These are phyloP conservation scores for Apiotrichum mycotoxinovorans DNA, from an alignment of 1,284 basidiomycete genomes.

Conservation along the genomic window DNA sequence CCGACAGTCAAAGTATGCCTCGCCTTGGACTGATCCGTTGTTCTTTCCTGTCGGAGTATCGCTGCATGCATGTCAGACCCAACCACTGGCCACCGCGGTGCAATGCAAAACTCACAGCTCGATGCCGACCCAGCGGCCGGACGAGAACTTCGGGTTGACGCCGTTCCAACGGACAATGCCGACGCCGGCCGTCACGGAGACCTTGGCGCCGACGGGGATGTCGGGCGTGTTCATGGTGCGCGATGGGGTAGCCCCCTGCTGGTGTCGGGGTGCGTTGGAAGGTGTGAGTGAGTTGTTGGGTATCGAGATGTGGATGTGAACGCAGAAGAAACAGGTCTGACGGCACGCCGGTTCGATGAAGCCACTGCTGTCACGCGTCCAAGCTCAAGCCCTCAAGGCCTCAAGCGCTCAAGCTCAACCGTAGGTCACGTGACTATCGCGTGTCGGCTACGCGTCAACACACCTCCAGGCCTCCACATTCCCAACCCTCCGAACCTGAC, in stretches of 20 bases:
- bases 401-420: no score
- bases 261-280: not conserved
- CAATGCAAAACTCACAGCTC: conserved; percentile 59
- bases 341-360: no score
- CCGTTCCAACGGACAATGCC: conserved; percentile 87
- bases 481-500: no score
- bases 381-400: not conserved
- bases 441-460: no score
- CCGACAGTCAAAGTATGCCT: conserved; percentile 79
- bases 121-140: conserved; percentile 92
- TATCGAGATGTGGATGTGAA: not conserved
- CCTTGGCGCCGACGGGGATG: conserved; percentile 50
- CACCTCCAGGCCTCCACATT: no score
- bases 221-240: conserved; percentile 37
- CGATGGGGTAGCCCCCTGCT: conserved; percentile 3
- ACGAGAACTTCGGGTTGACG: conserved; percentile 70
- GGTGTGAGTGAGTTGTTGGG: not conserved
- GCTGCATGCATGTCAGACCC: not conserved
- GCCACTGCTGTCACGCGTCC: no score
- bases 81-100: not conserved
- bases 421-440: no score
- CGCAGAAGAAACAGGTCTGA: no score
- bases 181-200: conserved; percentile 70
- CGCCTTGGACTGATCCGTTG: conserved; percentile 81
- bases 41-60: conserved; percentile 83